Conservation (phyloP, 352 stramenopile species). For the Plasmopara viticola region DNA sequence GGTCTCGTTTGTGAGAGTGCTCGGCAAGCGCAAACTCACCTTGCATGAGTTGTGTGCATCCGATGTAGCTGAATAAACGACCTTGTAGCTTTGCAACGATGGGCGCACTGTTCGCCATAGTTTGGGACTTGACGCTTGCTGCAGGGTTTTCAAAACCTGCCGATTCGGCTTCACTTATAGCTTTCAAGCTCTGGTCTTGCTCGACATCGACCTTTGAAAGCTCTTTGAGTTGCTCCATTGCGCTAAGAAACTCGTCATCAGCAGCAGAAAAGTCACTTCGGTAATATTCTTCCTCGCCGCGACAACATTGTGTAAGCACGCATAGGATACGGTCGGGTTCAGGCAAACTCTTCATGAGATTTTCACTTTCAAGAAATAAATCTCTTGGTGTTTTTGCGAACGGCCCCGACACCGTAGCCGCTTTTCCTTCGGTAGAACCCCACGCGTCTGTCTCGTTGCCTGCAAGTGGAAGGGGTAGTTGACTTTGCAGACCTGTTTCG, state of each 20-base stretch:
- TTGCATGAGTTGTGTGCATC: slow-evolving; percentile 38
- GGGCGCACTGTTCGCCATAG: slow-evolving; percentile 2
- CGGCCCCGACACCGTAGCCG: not conserved
- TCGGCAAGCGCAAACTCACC: slow-evolving; percentile 36
- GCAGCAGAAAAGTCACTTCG: slow-evolving; percentile 35
- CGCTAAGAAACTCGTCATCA: slow-evolving; percentile 32
- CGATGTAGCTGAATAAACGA: slow-evolving; percentile 37
- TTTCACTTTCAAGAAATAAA: slow-evolving; percentile 29
- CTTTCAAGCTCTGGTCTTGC: slow-evolving; percentile 5
- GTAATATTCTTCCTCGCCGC: slow-evolving; percentile 37
- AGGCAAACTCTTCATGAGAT: slow-evolving; percentile 12
- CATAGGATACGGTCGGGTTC: slow-evolving; percentile 19
- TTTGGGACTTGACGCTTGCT: not conserved
- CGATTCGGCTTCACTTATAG: not conserved
- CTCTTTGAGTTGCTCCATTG: slow-evolving; percentile 25
- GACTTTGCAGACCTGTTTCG: not conserved
- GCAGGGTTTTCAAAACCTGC: too few species aligned
- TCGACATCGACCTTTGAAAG: slow-evolving; percentile 13
- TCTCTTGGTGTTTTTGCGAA: slow-evolving; percentile 19
- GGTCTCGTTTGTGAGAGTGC: slow-evolving; percentile 41
- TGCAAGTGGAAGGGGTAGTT: not conserved
- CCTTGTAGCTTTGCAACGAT: slow-evolving; percentile 43
- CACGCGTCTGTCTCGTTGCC: not conserved
- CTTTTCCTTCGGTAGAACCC: not conserved
- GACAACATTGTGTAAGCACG: slow-evolving; percentile 24